phyloP scores from a whole-genome alignment of 2,329 filamentous ascomycete genomes.

The Fusarium torulosum region DNA sequence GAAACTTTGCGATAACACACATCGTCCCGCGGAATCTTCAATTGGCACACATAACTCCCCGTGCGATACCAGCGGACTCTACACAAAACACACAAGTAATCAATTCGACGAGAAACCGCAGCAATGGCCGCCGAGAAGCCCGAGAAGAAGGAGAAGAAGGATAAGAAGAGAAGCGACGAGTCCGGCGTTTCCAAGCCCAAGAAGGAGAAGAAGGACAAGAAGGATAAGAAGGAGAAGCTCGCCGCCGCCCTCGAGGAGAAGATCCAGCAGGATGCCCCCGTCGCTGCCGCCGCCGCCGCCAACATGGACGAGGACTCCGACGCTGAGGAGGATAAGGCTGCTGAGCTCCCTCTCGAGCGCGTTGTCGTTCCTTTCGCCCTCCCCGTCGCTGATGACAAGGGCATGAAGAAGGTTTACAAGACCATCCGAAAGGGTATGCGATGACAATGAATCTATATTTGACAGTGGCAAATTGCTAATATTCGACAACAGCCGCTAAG shows the following conservation, averaged over 20 bases:
- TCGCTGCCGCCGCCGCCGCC: slow-evolving; percentile 57
- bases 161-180: slow-evolving; percentile 69
- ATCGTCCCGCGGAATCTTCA: slow-evolving; percentile 37
- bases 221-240: slow-evolving; percentile 80
- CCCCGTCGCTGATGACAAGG: slow-evolving; percentile 84
- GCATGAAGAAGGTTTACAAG: slow-evolving; percentile 72
- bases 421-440: slow-evolving; percentile 67
- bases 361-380: slow-evolving; percentile 86
- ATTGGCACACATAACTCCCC: slow-evolving; percentile 38
- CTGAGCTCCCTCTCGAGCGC: slow-evolving; percentile 59
- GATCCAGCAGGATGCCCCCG: slow-evolving; percentile 67
- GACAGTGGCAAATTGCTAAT: slow-evolving; percentile 27
- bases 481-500: slow-evolving; percentile 78
- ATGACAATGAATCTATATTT: not conserved
- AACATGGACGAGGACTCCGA: slow-evolving; percentile 60
- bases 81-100: slow-evolving; percentile 21
- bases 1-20: slow-evolving; percentile 43
- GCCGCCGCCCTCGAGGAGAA: slow-evolving; percentile 74
- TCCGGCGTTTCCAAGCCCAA: slow-evolving; percentile 67
- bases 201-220: slow-evolving; percentile 75
- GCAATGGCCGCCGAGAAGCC: slow-evolving; percentile 63
- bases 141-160: slow-evolving; percentile 68
- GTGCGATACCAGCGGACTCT: slow-evolving; percentile 14
- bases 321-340: slow-evolving; percentile 61
- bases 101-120: slow-evolving; percentile 39